Conservation (phyloP, 2,329 filamentous ascomycete species). For the Waltergamsia citrina region DNA sequence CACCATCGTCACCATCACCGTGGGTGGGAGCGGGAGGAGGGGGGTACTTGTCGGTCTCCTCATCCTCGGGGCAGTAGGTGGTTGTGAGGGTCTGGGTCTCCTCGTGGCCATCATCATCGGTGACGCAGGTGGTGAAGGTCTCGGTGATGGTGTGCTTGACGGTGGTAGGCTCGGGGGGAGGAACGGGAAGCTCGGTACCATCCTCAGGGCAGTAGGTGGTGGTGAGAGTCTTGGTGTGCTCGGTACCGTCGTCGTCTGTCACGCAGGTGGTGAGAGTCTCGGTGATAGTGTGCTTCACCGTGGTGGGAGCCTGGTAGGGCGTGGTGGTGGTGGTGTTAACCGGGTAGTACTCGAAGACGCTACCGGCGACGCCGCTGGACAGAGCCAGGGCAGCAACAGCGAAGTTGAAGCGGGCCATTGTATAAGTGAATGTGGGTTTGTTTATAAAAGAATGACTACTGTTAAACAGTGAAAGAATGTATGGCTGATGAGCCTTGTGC, state of each 20-base stretch:
- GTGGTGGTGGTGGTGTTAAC: constrained; percentile 4
- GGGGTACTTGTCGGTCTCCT: constrained; percentile 3
- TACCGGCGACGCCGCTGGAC: constrained; percentile 2
- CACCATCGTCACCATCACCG: background rate
- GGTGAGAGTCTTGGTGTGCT: constrained; percentile 3
- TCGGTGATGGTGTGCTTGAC: background rate
- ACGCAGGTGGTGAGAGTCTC: constrained; percentile 12
- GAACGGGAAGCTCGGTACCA: too few species aligned
- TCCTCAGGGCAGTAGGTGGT: constrained; percentile 5
- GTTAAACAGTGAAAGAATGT: constrained; percentile 1
- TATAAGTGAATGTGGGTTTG: background rate
- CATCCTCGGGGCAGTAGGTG: constrained; percentile 13
- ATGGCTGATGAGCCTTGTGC: constrained; percentile 1
- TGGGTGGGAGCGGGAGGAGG: background rate
- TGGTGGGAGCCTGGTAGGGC: constrained; percentile 4
- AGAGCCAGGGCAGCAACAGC: constrained; percentile 6
- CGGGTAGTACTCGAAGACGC: constrained; percentile 2
- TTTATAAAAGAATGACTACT: background rate
- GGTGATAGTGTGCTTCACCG: constrained; percentile 2
- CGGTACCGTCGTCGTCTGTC: constrained; percentile 37
- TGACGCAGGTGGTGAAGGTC: constrained; percentile 12
- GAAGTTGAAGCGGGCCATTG: background rate
- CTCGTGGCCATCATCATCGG: too few species aligned
- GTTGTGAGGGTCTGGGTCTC: constrained; percentile 1
- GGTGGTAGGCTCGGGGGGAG: constrained; percentile 6